These are phyloP conservation scores for Neofusicoccum sp. DNA, from an alignment of 2,329 filamentous ascomycete genomes.

Conservation along the genomic window DNA sequence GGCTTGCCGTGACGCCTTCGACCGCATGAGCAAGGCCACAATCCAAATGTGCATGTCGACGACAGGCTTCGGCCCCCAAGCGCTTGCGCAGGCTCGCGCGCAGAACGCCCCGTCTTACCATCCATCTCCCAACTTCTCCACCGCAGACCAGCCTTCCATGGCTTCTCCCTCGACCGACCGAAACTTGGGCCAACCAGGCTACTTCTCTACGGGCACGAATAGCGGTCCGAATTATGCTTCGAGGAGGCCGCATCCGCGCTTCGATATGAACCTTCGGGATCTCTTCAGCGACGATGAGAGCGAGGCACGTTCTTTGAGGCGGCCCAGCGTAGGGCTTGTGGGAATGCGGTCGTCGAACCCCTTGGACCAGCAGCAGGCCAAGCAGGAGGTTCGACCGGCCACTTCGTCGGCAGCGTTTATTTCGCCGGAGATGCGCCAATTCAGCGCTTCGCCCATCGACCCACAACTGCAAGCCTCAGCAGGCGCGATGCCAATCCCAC, in stretches of 20 bases:
- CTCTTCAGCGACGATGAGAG: constrained; percentile 44
- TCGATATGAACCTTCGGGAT: constrained; percentile 53
- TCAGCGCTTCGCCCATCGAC: background rate
- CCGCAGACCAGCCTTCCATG: constrained; percentile 1
- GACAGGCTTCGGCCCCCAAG: constrained; percentile 70
- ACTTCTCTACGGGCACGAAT: constrained; percentile 13
- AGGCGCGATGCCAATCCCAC: background rate
- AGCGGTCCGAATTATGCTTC: background rate
- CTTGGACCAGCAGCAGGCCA: constrained; percentile 29
- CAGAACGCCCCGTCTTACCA: background rate
- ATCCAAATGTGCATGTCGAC: constrained; percentile 92
- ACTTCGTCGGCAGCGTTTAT: background rate
- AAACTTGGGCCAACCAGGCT: background rate
- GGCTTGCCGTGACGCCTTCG: constrained; percentile 91
- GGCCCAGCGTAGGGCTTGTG: constrained; percentile 25
- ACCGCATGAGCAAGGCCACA: constrained; percentile 91
- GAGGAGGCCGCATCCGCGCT: constrained; percentile 49
- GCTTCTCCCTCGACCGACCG: constrained; percentile 7
- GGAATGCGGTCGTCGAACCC: constrained; percentile 30
- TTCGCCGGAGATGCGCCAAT: constrained; percentile 11
- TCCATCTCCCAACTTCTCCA: constrained; percentile 4
- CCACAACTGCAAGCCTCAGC: constrained; percentile 8
- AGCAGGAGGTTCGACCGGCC: constrained; percentile 16
- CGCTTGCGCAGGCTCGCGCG: constrained; percentile 19
- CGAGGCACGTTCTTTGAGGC: constrained; percentile 37